Percentiles rank a stretch among this genome's conserved stretches.
phyloP scores from a whole-genome alignment of 31 red algal genomes.

The Endocladia muricata region DNA sequence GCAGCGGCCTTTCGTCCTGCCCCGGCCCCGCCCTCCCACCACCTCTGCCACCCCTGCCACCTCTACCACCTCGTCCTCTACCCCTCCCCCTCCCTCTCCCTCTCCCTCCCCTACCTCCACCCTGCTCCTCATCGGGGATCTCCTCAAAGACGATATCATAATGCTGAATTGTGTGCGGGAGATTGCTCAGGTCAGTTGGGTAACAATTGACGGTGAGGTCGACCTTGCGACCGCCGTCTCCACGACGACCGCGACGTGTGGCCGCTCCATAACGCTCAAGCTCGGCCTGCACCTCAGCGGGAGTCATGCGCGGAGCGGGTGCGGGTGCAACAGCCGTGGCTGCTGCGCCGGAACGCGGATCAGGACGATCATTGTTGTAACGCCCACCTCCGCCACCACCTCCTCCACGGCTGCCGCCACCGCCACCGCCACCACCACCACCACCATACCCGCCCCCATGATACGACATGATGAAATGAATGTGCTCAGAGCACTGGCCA shows the following conservation, averaged over 20 bases:
- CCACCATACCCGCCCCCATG: slow-evolving; percentile 9
- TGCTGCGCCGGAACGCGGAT: slow-evolving; percentile 2
- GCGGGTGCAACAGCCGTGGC: too few relatives aligned
- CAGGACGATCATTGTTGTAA: slow-evolving; percentile 5
- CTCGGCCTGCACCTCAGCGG: slow-evolving; percentile 24
- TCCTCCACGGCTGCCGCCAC: slow-evolving; percentile 10
- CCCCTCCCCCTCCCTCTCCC: slow-evolving; percentile 41
- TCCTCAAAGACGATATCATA: slow-evolving; percentile 55
- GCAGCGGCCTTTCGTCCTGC: slow-evolving; percentile 39
- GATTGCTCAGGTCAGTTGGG: slow-evolving; percentile 31
- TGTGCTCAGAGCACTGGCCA: too few relatives aligned
- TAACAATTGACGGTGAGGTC: slow-evolving; percentile 59
- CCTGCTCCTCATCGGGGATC: slow-evolving; percentile 28
- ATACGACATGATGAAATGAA: too few relatives aligned
- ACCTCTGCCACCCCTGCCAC: slow-evolving; percentile 17
- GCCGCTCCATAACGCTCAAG: slow-evolving; percentile 34
- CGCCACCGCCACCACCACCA: neutral
- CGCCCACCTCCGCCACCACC: slow-evolving; percentile 17
- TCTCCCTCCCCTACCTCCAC: slow-evolving; percentile 16
- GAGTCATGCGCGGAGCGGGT: neutral
- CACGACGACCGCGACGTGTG: slow-evolving; percentile 35
- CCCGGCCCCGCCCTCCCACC: neutral
- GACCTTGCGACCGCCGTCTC: slow-evolving; percentile 24
- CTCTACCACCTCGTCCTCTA: slow-evolving; percentile 37
- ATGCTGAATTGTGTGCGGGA: slow-evolving; percentile 27